Evolutionary conservation across 805 yeast species (phyloP).

Genomic region (Maudiozyma pseudohumilis): DNA sequence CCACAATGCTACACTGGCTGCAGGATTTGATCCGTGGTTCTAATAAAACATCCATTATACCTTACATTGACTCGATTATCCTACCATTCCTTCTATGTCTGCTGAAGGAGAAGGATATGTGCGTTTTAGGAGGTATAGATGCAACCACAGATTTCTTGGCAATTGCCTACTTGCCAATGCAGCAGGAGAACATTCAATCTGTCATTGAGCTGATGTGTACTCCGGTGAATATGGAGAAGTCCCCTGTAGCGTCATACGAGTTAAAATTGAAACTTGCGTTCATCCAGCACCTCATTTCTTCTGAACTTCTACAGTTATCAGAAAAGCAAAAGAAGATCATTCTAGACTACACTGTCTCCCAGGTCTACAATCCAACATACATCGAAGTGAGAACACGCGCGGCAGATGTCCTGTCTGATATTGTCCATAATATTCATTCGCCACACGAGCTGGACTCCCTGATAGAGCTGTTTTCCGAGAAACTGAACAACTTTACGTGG

Average conservation of each 20-base stretch:
- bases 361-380: slow-evolving; percentile 50
- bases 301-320: slow-evolving; percentile 50
- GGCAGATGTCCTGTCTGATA: slow-evolving; percentile 66
- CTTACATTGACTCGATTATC: slow-evolving; percentile 41
- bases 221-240: slow-evolving; percentile 9
- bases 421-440: slow-evolving; percentile 53
- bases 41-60: slow-evolving; percentile 42
- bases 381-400: slow-evolving; percentile 71
- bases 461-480: slow-evolving; percentile 34
- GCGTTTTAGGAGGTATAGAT: slow-evolving; percentile 54
- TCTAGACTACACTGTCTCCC: slow-evolving; percentile 39
- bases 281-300: slow-evolving; percentile 61
- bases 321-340: slow-evolving; percentile 39
- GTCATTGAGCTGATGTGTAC: slow-evolving; percentile 1
- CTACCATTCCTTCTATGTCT: slow-evolving; percentile 62
- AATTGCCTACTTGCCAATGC: slow-evolving; percentile 41
- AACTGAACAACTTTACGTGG: slow-evolving; percentile 22
- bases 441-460: slow-evolving; percentile 32
- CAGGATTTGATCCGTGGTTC: slow-evolving; percentile 44
- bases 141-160: slow-evolving; percentile 40
- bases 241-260: slow-evolving; percentile 42
- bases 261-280: slow-evolving; percentile 59
- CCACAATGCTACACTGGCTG: slow-evolving; percentile 57
- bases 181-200: slow-evolving; percentile 14
- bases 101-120: slow-evolving; percentile 69